phyloP scores from a whole-genome alignment of 768 basidiomycete genomes.

The Lactarius psammicola region DNA sequence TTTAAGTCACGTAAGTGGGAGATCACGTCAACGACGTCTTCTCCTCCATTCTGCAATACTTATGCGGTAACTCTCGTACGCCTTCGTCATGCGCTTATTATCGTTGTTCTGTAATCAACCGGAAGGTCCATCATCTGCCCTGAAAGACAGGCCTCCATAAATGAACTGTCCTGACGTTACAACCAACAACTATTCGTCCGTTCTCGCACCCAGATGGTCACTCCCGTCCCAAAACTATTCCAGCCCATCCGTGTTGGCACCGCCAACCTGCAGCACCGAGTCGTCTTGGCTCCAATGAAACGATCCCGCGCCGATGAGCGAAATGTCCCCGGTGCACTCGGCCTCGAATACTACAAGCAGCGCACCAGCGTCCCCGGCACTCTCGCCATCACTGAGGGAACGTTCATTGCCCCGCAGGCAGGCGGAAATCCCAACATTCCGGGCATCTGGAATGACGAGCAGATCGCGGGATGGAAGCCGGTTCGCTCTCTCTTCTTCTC shows the following conservation, averaged over 20 bases:
- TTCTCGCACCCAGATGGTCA: background rate
- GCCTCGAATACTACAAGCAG: slow-evolving; percentile 49
- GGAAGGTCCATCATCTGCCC: background rate
- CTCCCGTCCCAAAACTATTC: slow-evolving; percentile 38
- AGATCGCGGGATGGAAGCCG: slow-evolving; percentile 55
- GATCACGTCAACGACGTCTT: too few species aligned
- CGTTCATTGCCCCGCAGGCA: slow-evolving; percentile 51
- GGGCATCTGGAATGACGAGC: slow-evolving; percentile 51
- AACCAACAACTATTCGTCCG: background rate
- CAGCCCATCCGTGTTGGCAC: slow-evolving; percentile 46
- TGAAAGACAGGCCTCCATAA: background rate
- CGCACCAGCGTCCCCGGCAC: slow-evolving; percentile 49
- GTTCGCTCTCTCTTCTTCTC: slow-evolving; percentile 31
- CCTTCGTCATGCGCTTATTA: background rate
- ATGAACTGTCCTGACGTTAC: background rate
- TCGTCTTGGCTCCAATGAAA: slow-evolving; percentile 56
- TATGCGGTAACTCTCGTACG: too few species aligned
- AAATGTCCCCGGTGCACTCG: slow-evolving; percentile 41
- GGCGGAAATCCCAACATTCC: slow-evolving; percentile 44
- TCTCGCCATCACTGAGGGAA: slow-evolving; percentile 57
- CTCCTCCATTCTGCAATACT: too few species aligned
- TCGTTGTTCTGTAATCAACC: background rate
- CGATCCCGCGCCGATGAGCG: slow-evolving; percentile 40
- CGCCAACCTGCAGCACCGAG: slow-evolving; percentile 45
- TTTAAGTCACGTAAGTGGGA: too few species aligned